Evolutionary conservation across 2,329 filamentous ascomycete species (phyloP), one percentile per base, ranked within the genome.

Genomic region (Penicillium verrucosum): DNA sequence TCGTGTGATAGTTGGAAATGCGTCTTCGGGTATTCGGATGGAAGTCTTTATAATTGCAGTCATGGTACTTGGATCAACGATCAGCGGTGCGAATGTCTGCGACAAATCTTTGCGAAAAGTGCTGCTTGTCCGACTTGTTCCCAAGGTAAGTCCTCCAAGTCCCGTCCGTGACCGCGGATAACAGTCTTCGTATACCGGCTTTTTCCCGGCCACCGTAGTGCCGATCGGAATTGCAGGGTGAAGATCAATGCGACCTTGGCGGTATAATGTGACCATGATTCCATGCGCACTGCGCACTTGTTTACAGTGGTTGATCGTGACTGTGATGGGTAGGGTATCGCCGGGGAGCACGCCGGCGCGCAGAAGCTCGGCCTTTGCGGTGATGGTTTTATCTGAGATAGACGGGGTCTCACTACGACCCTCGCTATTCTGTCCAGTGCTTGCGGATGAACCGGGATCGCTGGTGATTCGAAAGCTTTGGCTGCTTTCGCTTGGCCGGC

Each of bases 51-150:
- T 85, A 44, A 88, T 88, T 1, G 92, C 86, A 21, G 86, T 88
- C 63, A 97, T 80, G 0, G 87, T 92, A 27, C 74, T 78, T 0
- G 92, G 93, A 68, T 97, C 89, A 52, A 97, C 87, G 53, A 97
- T 90, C 44, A 99, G 80, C 5, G 94, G 92, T 21, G 89, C 88
- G 55, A 95, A 91, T 1, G 89, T 88, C 72, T 99, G 94, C 5
- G 90, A 88, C 4, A 99, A 78, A 71, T 99, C 94, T 72, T 97
- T 97, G 52, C 94, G 88, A 71, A 97, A 97, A n/a, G 94, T 84
- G 72, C 92, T 94, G 70, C 87, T 93, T 2, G 92, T 92, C 37
- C 90, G 88, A 7, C 89, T 89, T 1, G 91, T 94, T 1, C 90
- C 90, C 40, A 97, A 80, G 1, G 92, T 95, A 29, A 97, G 79